Percentiles rank a stretch among this genome's conserved stretches.
Conservation (phyloP, 176 grass and related monocot genomes). For the Ampelocalamus luodianensis region DNA sequence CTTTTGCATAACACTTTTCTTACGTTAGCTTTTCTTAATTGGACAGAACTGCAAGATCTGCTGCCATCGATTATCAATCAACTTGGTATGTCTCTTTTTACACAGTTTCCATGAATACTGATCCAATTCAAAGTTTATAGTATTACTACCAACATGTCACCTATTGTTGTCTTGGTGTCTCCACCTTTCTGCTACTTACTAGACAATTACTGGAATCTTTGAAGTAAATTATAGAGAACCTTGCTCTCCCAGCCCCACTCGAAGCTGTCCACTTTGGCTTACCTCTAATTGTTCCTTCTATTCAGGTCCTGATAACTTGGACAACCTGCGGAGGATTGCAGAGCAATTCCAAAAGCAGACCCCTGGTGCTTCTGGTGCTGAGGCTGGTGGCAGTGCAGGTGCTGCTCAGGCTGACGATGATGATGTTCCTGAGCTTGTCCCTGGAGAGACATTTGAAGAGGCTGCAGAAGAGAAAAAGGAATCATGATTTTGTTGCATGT, state of each 20-base stretch:
- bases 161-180: neutral
- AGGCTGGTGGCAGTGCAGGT: conserved; percentile 48
- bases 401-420: conserved; percentile 67
- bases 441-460: conserved; percentile 92
- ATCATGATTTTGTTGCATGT: conserved; percentile 47
- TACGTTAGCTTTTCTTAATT: neutral
- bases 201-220: conserved; percentile 1
- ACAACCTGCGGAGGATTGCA: conserved; percentile 86
- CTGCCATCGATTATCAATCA: conserved; percentile 95
- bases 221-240: neutral
- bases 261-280: conserved; percentile 12
- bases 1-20: neutral
- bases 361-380: conserved; percentile 51
- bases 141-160: neutral
- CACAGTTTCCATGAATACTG: conserved; percentile 8
- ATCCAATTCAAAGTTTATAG: neutral
- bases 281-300: neutral
- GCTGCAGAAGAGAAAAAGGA: conserved; percentile 79
- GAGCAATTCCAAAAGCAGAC: conserved; percentile 95
- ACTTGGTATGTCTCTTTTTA: conserved; percentile 68
- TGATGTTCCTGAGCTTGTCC: conserved; percentile 87
- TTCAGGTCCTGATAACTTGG: conserved; percentile 95
- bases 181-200: neutral
- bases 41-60: conserved; percentile 91
- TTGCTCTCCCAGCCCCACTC: neutral